Evolutionary conservation across 306 rosid genomes (phyloP), one percentile per base, ranked within the genome.

Genomic region (Echinosophora koreensis): DNA sequence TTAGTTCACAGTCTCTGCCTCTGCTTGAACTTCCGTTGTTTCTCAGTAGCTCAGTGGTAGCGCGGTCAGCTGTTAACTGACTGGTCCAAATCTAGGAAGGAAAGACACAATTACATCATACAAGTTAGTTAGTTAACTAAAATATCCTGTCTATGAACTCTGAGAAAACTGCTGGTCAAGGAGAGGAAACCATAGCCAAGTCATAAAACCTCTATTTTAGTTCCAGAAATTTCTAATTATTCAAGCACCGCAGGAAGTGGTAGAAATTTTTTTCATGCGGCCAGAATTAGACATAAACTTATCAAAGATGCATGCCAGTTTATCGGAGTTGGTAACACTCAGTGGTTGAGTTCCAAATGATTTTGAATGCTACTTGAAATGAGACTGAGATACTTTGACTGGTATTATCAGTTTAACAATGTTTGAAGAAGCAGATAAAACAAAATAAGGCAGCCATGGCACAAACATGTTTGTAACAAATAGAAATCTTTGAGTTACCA

Each of bases 51-150:
- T 22, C 22, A 22, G 22, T 22, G 22, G 22, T 22, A 22, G 22
- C 0, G 22, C 22, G 22, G 22, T 22, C 22, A 22, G 22, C 22
- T 22, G 22, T 22, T 22, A 22, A 22, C 22, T 22, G 22, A 22
- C 22, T 22, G 22, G 1, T 22, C 22, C n/a, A 71, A 14, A 39
- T 56, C 71, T 38, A 71, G 30, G 71, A 44, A 18, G 52, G 77
- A 55, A 17, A 50, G 15, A 69, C 8, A 30, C 34, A 5, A 34
- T 17, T 9, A 56, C 27, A 12, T 38, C 37, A 37, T 71, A 30
- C 38, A 54, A 6, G 16, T 35, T 16, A 17, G 57, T 51, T 51
- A 51, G 58, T 44, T 17, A 41, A 44, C 13, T 42, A 14, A 18
- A 66, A 42, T 27, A 18, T 46, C 28, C 15, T 52, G 34, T 34